Evolutionary conservation across 169 alveolate species (phyloP), one percentile per base, ranked within the genome.

Genomic region (Cyclospora cayetanensis): DNA sequence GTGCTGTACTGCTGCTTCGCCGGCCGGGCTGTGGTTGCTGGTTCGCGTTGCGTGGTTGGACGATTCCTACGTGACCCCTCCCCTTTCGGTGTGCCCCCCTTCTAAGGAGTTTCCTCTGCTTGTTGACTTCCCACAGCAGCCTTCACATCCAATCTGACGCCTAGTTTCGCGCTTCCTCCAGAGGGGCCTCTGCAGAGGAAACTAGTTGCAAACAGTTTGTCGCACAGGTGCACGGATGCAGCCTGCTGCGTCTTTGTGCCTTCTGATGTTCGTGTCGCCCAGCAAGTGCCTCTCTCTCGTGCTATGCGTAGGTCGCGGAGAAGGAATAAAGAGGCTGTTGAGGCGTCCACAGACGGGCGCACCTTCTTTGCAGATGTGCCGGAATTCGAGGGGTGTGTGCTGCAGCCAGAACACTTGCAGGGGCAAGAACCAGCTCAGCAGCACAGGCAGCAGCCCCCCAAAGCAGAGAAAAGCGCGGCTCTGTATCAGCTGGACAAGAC

Each of bases 401-500:
- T 37, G 35, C n/a, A 27, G 50, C 76, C 31, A 37, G 77, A 52
- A 46, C 77, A 22, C 63, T 53, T 35, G 42, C 27, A 15, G 60
- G 31, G 55, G 25, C 29, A 37, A 25, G 53, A 31, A 80, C 42
- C 72, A 80, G 77, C 76, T 15, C 90, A 50, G 53, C 90, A 52
- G 76, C 76, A 52, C 5, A 72, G 43, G 65, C 87, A 77, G 39
- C 68, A 42, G 41, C 87, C 25, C 31, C 41, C 15, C 15, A 20
- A 25, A 1, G 39, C 11, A 27, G 39, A 63, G 20, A 34, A n/a
- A 18, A 12, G 29, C 15, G 39, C 25, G 76, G 29, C 27, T 1
- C 76, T n/a, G 20, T 53, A 34, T 34, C 90, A 80, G 50, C n/a
- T 55, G 27, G n/a, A 35, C 20, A 29, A 27, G 31, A 43, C 31